These are phyloP conservation scores for Gyromitra esculenta DNA, from an alignment of 2,329 filamentous ascomycete genomes.

Conservation along the genomic window DNA sequence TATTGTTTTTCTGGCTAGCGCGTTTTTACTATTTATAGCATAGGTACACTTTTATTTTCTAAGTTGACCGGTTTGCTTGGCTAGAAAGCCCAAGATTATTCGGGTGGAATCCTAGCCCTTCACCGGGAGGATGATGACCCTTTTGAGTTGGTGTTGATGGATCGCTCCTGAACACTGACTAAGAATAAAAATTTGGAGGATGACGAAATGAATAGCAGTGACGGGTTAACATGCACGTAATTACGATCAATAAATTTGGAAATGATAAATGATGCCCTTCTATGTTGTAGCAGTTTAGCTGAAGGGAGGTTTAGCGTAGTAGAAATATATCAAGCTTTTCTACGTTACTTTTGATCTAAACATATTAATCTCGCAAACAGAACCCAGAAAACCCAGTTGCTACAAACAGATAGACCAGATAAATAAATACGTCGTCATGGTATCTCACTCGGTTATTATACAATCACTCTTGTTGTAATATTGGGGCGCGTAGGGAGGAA, in stretches of 20 bases:
- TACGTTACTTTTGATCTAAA: too few relatives aligned
- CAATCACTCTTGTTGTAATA: too few relatives aligned
- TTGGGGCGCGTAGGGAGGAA: too few relatives aligned
- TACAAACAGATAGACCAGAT: too few relatives aligned
- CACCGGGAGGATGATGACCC: background rate
- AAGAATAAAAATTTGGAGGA: background rate
- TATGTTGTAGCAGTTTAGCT: background rate
- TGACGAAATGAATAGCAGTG: background rate
- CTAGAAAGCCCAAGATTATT: background rate
- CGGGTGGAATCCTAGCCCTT: background rate
- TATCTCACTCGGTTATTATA: too few relatives aligned
- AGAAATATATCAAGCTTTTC: too few relatives aligned
- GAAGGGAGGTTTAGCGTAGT: background rate
- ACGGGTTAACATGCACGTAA: background rate
- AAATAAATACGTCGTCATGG: too few relatives aligned
- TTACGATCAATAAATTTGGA: background rate
- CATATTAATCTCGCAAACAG: too few relatives aligned
- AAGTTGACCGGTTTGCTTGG: background rate
- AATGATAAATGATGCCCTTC: background rate
- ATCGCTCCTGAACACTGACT: background rate
- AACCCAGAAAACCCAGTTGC: too few relatives aligned
- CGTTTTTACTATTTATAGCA: constrained; percentile 13
- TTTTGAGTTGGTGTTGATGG: background rate
- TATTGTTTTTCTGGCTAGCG: constrained; percentile 3
- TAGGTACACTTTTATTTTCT: constrained; percentile 9